phyloP scores from a whole-genome alignment of 176 grass and related monocot genomes.

The Hyparrhenia diplandra region DNA sequence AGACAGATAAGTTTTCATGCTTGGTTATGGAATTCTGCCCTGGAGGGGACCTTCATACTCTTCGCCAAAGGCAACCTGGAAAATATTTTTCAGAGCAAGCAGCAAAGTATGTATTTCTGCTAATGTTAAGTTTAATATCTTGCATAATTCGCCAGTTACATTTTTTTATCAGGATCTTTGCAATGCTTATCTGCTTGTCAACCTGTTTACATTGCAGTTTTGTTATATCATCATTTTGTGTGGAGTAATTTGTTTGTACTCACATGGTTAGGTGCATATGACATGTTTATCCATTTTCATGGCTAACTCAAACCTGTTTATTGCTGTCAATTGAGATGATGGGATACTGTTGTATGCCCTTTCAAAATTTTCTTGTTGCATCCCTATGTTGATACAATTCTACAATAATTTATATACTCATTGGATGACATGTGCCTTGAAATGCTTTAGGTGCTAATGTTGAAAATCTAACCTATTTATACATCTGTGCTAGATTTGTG shows the following conservation, averaged over 20 bases:
- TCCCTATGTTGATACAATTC: neutral
- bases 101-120: constrained; percentile 58
- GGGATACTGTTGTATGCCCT: neutral
- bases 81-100: constrained; percentile 92
- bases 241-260: neutral
- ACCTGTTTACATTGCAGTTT: neutral
- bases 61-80: constrained; percentile 80
- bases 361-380: neutral
- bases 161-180: neutral
- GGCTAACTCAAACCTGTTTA: neutral
- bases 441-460: neutral
- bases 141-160: neutral
- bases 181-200: neutral
- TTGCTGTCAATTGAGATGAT: neutral
- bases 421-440: neutral
- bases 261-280: neutral
- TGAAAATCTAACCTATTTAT: neutral
- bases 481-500: neutral
- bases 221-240: neutral
- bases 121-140: neutral
- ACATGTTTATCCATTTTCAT: neutral
- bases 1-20: constrained; percentile 92
- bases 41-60: constrained; percentile 82
- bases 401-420: neutral
- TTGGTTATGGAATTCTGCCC: constrained; percentile 94